Percentiles rank a stretch among this genome's conserved stretches.
Conservation (phyloP, 2,329 filamentous ascomycete genomes). For the Talaromyces sp. region DNA sequence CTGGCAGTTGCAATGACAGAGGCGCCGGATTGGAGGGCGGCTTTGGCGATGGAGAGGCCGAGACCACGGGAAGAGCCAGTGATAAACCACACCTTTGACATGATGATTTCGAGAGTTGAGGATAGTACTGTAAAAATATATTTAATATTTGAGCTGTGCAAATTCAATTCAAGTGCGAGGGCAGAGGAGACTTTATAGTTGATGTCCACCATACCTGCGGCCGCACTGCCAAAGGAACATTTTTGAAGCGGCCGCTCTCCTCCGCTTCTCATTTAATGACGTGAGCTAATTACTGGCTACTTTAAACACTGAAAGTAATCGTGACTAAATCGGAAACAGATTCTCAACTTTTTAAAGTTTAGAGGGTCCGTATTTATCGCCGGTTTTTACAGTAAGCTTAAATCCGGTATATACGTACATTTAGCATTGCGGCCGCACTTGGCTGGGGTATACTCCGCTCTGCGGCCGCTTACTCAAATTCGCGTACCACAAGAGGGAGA, state of each 20-base stretch:
- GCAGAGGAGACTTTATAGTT: neutral
- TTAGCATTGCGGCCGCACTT: neutral
- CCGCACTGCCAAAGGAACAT: neutral
- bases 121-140: neutral
- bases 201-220: neutral
- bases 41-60: neutral
- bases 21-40: neutral
- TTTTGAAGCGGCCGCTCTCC: neutral
- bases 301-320: neutral
- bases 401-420: neutral
- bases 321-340: neutral
- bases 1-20: neutral
- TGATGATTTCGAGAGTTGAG: neutral
- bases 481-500: neutral
- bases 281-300: neutral
- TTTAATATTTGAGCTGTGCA: neutral
- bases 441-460: neutral
- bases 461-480: neutral
- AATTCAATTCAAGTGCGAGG: neutral
- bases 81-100: neutral
- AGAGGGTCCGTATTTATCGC: neutral
- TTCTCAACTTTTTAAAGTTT: neutral
- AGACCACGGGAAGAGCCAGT: conserved; percentile 1
- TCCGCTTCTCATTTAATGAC: neutral
- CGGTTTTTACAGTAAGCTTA: neutral